phyloP scores from a whole-genome alignment of 108 stramenopile species.

The Stephanodiscus minutulus region DNA sequence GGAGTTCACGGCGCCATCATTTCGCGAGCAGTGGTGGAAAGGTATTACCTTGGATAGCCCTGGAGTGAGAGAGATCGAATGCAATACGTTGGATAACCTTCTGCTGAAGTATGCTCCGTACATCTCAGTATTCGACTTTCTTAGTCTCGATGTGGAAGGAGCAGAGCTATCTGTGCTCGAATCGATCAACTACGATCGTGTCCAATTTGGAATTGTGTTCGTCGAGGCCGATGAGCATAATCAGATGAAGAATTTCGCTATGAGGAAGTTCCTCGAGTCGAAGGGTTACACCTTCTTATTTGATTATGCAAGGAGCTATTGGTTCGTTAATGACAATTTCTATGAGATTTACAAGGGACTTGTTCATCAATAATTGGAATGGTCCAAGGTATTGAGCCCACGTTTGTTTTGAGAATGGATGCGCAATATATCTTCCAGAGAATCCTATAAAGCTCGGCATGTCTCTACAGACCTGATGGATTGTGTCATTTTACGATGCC shows the following conservation, averaged over 20 bases:
- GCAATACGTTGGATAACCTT: not conserved
- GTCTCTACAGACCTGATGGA: too few species aligned
- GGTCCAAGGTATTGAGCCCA: too few species aligned
- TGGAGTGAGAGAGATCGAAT: not conserved
- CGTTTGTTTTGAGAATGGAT: too few species aligned
- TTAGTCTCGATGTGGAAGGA: constrained; percentile 23
- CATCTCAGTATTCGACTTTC: constrained; percentile 3
- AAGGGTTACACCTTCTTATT: not conserved
- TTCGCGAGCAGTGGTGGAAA: not conserved
- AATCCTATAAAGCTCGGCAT: too few species aligned
- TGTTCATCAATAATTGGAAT: not conserved
- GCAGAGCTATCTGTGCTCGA: constrained; percentile 5
- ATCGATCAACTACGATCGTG: constrained; percentile 8
- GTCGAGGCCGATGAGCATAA: constrained; percentile 10
- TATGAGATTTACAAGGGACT: not conserved
- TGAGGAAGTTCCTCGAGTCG: not conserved
- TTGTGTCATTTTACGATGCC: too few species aligned
- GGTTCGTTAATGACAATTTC: constrained; percentile 8
- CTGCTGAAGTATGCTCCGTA: not conserved
- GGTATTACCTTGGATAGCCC: not conserved
- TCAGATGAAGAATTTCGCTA: constrained; percentile 1
- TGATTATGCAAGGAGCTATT: not conserved
- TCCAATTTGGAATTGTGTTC: constrained; percentile 16
- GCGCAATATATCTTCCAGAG: too few species aligned
- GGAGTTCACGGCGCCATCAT: not conserved